Percentiles rank a stretch among this genome's conserved stretches.
Conservation (phyloP, 2,329 filamentous ascomycete species). For the Colletotrichum noveboracense region DNA sequence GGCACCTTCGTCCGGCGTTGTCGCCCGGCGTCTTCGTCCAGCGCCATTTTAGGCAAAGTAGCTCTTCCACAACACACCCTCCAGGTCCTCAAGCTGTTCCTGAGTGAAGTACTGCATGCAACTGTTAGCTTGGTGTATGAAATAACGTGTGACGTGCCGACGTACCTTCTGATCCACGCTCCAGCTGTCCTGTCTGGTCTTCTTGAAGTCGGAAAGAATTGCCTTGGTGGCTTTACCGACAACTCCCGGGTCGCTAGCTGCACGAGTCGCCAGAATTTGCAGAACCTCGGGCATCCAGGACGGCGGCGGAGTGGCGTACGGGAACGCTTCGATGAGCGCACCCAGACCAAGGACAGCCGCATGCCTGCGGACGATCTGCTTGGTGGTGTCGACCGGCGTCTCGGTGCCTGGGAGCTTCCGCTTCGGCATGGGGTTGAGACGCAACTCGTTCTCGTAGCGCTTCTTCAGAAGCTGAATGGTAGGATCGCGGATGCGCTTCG, state of each 20-base stretch:
- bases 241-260: constrained; percentile 86
- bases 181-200: constrained; percentile 99
- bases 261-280: constrained; percentile 81
- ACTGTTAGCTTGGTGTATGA: constrained; percentile 32
- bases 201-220: constrained; percentile 97
- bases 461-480: constrained; percentile 78
- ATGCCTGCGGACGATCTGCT: constrained; percentile 81
- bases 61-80: constrained; percentile 98
- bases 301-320: constrained; percentile 91
- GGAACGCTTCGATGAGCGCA: constrained; percentile 92
- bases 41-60: constrained; percentile 78
- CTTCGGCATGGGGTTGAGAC: constrained; percentile 87
- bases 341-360: constrained; percentile 92
- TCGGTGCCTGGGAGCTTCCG: constrained; percentile 67
- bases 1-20: accelerated
- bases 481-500: constrained; percentile 75
- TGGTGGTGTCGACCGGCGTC: constrained; percentile 73
- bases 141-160: constrained; percentile 16
- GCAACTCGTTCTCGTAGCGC: constrained; percentile 80
- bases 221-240: constrained; percentile 96
- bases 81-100: constrained; percentile 92
- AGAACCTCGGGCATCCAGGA: constrained; percentile 93
- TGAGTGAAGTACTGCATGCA: constrained; percentile 75
- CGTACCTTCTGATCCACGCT: constrained; percentile 95
- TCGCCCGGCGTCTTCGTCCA: too few species aligned